Conservation (phyloP, 805 yeast species). For the Clavispora asparagi region DNA sequence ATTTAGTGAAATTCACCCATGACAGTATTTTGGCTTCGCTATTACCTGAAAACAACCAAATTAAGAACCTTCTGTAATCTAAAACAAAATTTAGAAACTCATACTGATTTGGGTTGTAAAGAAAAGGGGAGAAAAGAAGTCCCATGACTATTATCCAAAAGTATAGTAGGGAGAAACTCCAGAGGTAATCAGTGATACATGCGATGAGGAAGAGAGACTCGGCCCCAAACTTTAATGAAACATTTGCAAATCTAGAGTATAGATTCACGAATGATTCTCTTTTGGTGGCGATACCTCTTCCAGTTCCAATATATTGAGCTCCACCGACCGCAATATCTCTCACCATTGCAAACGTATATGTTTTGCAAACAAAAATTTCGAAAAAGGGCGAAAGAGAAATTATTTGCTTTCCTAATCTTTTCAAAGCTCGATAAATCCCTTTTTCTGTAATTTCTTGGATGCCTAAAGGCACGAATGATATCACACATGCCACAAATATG, state of each 20-base stretch:
- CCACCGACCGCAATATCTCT: conserved; percentile 79
- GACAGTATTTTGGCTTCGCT: conserved; percentile 1
- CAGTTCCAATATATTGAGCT: conserved; percentile 81
- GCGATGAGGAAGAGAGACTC: conserved; percentile 8
- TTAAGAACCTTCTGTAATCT: conserved; percentile 90
- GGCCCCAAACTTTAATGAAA: conserved; percentile 71
- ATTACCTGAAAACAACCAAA: conserved; percentile 53
- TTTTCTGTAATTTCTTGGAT: conserved; percentile 79
- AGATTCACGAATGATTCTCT: conserved; percentile 72
- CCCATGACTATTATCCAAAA: conserved; percentile 94
- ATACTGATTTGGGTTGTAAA: conserved; percentile 97
- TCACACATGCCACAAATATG: conserved; percentile 76
- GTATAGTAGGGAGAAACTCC: conserved; percentile 95
- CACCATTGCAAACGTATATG: conserved; percentile 65
- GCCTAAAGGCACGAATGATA: conserved; percentile 72
- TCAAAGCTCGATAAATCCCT: conserved; percentile 71
- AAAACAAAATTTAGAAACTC: conserved; percentile 93
- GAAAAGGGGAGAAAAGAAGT: conserved; percentile 84
- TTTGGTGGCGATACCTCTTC: conserved; percentile 81
- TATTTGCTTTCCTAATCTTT: conserved; percentile 65
- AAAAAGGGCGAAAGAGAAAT: conserved; percentile 72
- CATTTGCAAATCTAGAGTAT: conserved; percentile 74
- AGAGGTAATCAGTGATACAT: conserved; percentile 46
- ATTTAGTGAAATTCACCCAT: conserved; percentile 10
- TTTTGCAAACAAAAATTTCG: conserved; percentile 79